Conservation (phyloP, 83 land plant species). For the Thuja plicata region DNA sequence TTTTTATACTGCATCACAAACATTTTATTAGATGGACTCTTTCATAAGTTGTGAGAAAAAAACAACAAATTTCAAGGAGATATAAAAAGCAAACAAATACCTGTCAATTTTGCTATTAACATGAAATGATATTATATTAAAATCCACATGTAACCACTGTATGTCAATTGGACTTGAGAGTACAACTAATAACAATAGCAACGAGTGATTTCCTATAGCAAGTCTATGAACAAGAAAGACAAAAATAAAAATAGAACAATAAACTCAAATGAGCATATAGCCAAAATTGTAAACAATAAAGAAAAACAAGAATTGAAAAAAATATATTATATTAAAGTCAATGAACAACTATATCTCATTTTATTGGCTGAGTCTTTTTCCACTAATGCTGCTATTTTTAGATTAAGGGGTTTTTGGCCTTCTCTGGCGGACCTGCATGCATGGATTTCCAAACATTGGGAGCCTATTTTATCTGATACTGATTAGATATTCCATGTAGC, state of each 20-base stretch:
- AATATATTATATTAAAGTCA: background rate
- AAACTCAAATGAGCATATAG: background rate
- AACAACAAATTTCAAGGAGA: background rate
- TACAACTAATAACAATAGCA: background rate
- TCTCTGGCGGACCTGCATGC: too few relatives aligned
- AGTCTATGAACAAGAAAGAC: background rate
- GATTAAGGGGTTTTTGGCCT: too few relatives aligned
- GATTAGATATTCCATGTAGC: too few relatives aligned
- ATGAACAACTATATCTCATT: background rate
- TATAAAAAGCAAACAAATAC: background rate
- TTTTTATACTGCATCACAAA: slow-evolving; percentile 85
- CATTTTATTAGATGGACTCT: background rate
- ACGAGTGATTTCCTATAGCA: background rate
- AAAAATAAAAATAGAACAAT: background rate
- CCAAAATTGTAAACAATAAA: too few relatives aligned
- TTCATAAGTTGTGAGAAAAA: background rate
- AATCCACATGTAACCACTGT: background rate
- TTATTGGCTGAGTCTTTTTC: too few relatives aligned
- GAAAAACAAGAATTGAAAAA: background rate
- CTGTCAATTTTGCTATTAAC: background rate
- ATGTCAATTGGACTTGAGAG: background rate
- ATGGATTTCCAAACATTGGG: too few relatives aligned
- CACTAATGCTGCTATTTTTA: too few relatives aligned
- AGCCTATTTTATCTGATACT: too few relatives aligned
- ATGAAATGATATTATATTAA: background rate